These are phyloP conservation scores for Epichloe scottii DNA, from an alignment of 2,329 filamentous ascomycete species.

Conservation along the genomic window DNA sequence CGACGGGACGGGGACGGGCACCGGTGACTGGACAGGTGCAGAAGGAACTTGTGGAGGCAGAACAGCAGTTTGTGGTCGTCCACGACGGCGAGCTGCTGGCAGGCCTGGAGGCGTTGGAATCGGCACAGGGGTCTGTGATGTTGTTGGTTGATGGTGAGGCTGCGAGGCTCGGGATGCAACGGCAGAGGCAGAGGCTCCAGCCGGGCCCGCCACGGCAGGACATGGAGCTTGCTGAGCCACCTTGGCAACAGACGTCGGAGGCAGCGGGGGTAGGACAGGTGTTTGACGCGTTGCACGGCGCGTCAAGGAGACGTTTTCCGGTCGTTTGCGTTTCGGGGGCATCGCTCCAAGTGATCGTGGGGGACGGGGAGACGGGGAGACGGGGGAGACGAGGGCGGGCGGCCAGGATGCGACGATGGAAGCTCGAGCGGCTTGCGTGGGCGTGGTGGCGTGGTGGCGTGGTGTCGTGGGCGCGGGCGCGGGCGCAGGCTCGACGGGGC, in stretches of 20 bases:
- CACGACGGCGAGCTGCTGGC: constrained; percentile 13
- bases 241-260: constrained; percentile 9
- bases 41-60: constrained; percentile 1
- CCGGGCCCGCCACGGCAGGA: neutral
- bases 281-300: constrained; percentile 29
- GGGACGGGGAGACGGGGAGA: neutral
- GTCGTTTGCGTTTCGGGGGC: constrained; percentile 26
- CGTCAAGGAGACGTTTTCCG: constrained; percentile 17
- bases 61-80: constrained; percentile 6
- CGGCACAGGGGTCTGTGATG: constrained; percentile 9
- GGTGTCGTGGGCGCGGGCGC: too few species aligned
- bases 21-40: constrained; percentile 1
- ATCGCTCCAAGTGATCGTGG: constrained; percentile 11
- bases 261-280: constrained; percentile 18
- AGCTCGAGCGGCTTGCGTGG: neutral
- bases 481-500: neutral
- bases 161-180: neutral
- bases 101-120: constrained; percentile 9
- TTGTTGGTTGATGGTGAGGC: neutral
- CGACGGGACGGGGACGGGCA: too few species aligned
- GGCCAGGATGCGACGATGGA: neutral
- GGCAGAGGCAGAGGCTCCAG: neutral
- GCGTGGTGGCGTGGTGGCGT: too few species aligned
- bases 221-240: constrained; percentile 4
- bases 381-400: neutral